phyloP scores from a whole-genome alignment of 495 filamentous ascomycete genomes.

The Lepidopterella palustris region DNA sequence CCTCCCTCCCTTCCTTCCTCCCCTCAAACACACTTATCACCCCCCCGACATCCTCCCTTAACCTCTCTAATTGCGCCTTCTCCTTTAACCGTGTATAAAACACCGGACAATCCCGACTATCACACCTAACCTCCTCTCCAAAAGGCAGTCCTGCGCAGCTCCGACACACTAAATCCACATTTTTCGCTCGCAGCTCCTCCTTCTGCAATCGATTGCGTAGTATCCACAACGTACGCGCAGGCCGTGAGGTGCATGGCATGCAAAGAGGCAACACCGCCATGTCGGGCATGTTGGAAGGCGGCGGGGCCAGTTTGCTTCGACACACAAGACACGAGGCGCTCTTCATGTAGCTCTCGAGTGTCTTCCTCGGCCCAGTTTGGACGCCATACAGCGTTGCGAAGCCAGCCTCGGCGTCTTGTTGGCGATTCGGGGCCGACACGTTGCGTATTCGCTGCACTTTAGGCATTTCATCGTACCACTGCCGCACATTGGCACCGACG shows the following conservation, averaged over 20 bases:
- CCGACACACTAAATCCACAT: constrained; percentile 72
- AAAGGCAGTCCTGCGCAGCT: constrained; percentile 69
- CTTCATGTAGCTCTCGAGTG: constrained; percentile 82
- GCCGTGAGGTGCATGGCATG: constrained; percentile 49
- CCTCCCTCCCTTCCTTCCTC: constrained; percentile 23
- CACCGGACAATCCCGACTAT: constrained; percentile 86
- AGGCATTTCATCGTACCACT: constrained; percentile 97
- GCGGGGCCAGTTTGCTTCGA: constrained; percentile 48
- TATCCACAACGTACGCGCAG: constrained; percentile 52
- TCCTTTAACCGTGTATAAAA: constrained; percentile 83
- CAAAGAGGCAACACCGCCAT: constrained; percentile 52
- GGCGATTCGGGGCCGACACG: constrained; percentile 25
- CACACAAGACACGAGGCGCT: constrained; percentile 75
- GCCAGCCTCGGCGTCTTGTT: constrained; percentile 12
- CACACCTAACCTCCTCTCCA: constrained; percentile 71
- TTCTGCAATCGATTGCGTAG: constrained; percentile 54
- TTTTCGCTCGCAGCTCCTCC: constrained; percentile 56
- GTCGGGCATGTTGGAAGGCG: constrained; percentile 7
- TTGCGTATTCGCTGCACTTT: constrained; percentile 66
- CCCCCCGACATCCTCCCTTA: constrained; percentile 39
- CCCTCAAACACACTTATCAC: constrained; percentile 33
- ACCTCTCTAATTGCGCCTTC: constrained; percentile 51
- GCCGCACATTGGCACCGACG: constrained; percentile 82
- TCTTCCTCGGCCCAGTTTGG: constrained; percentile 47
- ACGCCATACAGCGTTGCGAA: constrained; percentile 15